Conservation (phyloP, 225 moss, liverwort and hornwort genomes). For the Pseudoscleropodium purum region DNA sequence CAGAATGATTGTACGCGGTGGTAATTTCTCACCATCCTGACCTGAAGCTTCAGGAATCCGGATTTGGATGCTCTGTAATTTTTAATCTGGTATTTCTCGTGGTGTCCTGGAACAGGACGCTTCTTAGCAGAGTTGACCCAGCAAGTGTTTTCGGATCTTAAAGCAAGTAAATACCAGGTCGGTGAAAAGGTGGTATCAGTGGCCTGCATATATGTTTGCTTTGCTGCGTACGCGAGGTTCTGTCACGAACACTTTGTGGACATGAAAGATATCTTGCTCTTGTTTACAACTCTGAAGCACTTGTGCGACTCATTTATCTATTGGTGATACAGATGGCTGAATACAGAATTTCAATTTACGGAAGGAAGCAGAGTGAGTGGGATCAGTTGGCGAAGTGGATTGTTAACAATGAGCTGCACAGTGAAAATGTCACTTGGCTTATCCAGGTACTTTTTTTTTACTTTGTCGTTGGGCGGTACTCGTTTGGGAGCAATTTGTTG, state of each 20-base stretch:
- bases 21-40: background rate
- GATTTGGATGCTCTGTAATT: background rate
- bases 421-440: conserved; percentile 95
- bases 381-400: conserved; percentile 97
- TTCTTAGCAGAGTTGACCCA: conserved; percentile 90
- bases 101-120: conserved; percentile 41
- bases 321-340: conserved; percentile 72
- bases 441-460: conserved; percentile 52
- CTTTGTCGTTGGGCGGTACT: background rate
- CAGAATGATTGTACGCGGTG: background rate
- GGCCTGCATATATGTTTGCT: background rate
- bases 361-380: conserved; percentile 96
- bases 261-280: background rate
- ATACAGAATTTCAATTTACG: conserved; percentile 96
- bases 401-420: conserved; percentile 76
- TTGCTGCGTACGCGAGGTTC: background rate
- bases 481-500: background rate
- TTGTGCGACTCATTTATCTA: background rate
- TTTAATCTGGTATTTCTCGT: background rate
- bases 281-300: background rate
- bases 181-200: conserved; percentile 6
- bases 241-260: background rate
- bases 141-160: conserved; percentile 88
- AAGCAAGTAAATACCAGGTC: conserved; percentile 95
- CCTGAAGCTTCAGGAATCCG: background rate